Conservation (phyloP, 2,329 filamentous ascomycete species). For the Paecilomyces variotii region DNA sequence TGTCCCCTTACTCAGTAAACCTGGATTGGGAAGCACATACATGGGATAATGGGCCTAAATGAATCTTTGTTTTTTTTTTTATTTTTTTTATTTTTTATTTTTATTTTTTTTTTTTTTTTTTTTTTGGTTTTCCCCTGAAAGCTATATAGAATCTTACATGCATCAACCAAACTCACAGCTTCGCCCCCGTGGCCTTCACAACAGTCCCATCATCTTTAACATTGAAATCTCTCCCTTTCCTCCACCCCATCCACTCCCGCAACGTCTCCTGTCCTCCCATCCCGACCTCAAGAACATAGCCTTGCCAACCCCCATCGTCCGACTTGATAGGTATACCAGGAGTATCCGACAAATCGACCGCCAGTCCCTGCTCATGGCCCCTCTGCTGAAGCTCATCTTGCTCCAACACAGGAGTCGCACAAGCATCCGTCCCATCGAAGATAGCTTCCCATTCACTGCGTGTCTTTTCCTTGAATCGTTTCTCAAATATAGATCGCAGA, state of each 20-base stretch:
- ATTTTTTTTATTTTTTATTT: too few relatives aligned
- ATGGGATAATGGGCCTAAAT: too few relatives aligned
- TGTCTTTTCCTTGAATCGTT: conserved; percentile 46
- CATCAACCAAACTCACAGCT: conserved; percentile 13
- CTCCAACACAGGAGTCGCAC: conserved; percentile 78
- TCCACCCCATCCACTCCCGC: conserved; percentile 69
- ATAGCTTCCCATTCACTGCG: conserved; percentile 30
- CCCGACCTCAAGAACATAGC: conserved; percentile 54
- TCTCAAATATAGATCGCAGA: conserved; percentile 54
- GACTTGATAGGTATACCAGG: conserved; percentile 53
- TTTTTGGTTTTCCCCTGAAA: not conserved
- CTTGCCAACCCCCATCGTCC: conserved; percentile 63
- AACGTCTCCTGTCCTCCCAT: conserved; percentile 65
- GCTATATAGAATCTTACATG: not conserved
- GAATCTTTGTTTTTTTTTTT: too few relatives aligned
- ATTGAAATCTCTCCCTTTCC: conserved; percentile 61
- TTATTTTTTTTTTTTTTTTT: too few relatives aligned
- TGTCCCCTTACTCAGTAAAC: too few relatives aligned
- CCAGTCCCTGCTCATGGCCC: conserved; percentile 41
- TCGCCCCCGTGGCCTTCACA: conserved; percentile 35
- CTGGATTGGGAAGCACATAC: too few relatives aligned
- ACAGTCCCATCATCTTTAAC: conserved; percentile 52
- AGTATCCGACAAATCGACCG: conserved; percentile 53
- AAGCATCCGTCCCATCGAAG: conserved; percentile 88
- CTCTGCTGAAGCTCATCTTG: conserved; percentile 61